These are phyloP conservation scores for Baorangia bicolor DNA, from an alignment of 768 basidiomycete genomes.

Conservation along the genomic window DNA sequence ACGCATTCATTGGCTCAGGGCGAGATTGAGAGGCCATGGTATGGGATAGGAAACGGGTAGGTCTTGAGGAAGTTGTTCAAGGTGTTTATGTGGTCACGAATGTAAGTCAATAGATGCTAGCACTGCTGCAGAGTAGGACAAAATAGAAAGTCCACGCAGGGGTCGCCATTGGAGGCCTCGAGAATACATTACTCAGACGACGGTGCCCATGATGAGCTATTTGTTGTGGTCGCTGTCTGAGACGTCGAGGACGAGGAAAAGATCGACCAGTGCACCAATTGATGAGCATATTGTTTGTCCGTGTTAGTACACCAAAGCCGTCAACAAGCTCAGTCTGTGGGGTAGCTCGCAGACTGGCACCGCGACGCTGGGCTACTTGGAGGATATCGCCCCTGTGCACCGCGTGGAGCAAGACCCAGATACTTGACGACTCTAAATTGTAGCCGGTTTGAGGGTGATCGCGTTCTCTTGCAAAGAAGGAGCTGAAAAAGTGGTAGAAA, in stretches of 20 bases:
- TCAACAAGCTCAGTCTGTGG: background rate
- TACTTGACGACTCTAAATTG: background rate
- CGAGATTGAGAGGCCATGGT: constrained; percentile 36
- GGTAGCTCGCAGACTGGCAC: too few species aligned
- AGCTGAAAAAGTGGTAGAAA: background rate
- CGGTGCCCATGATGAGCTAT: constrained; percentile 18
- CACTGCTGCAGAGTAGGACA: background rate
- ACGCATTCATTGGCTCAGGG: constrained; percentile 76
- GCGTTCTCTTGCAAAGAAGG: background rate
- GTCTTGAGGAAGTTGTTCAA: background rate
- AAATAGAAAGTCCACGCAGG: constrained; percentile 5
- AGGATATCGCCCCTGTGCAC: too few species aligned
- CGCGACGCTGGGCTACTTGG: too few species aligned
- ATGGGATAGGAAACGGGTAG: background rate
- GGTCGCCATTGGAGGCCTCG: constrained; percentile 13
- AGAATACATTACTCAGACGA: constrained; percentile 14
- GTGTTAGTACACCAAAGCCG: background rate
- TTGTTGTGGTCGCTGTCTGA: constrained; percentile 1
- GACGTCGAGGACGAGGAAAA: background rate
- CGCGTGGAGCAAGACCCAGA: background rate
- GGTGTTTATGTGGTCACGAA: constrained; percentile 14
- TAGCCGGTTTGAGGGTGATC: background rate
- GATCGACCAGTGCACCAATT: background rate
- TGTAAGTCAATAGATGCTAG: constrained; percentile 6
- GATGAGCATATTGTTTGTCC: constrained; percentile 16